Conservation (phyloP, 139 green algal species). For the Haematococcus lacustris region DNA sequence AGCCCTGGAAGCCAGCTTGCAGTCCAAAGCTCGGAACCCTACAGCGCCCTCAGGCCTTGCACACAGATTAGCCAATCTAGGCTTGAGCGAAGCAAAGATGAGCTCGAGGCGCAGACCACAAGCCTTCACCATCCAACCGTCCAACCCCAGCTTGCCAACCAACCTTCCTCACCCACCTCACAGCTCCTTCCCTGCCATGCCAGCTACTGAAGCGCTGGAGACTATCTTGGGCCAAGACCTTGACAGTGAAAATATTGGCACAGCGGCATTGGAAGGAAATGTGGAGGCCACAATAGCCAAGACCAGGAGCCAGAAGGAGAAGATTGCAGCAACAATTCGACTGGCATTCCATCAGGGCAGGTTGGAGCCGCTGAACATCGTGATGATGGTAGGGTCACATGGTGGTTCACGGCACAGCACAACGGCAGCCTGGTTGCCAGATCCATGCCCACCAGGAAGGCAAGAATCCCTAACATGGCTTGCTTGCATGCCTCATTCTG, state of each 20-base stretch:
- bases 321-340: neutral
- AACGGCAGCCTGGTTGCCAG: neutral
- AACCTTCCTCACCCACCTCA: neutral
- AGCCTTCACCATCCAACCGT: neutral
- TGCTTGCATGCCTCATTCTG: neutral
- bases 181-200: neutral
- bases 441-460: neutral
- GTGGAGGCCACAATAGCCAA: neutral
- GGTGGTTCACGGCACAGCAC: neutral
- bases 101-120: no score
- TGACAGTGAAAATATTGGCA: neutral
- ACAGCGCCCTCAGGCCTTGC: no score
- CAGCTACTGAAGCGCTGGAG: neutral
- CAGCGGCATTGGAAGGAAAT: neutral
- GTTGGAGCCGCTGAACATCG: slow-evolving; percentile 30
- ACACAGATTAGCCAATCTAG: no score
- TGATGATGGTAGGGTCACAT: slow-evolving; percentile 20
- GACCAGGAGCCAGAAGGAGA: neutral
- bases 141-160: neutral
- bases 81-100: no score
- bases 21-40: neutral
- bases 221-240: neutral
- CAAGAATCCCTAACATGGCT: neutral
- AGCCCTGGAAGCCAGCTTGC: neutral
- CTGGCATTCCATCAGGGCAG: slow-evolving; percentile 4